phyloP scores from a whole-genome alignment of 2,329 filamentous ascomycete species.

The Hymenoscyphus linearis region DNA sequence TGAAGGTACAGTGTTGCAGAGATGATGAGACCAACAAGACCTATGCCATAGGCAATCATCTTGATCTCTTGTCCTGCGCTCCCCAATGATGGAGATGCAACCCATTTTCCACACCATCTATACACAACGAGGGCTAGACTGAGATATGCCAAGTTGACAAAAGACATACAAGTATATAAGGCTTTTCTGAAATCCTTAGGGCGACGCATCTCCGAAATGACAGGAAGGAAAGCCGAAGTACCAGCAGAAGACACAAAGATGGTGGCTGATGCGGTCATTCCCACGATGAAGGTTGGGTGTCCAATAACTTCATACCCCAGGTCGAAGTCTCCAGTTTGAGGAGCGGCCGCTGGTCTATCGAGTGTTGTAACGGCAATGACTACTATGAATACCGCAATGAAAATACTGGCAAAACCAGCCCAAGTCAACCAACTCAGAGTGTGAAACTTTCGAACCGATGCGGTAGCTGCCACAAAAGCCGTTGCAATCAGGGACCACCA shows the following conservation, averaged over 20 bases:
- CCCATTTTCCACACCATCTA: slow-evolving; percentile 56
- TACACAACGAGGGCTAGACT: slow-evolving; percentile 50
- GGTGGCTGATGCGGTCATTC: slow-evolving; percentile 51
- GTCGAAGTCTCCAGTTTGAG: slow-evolving; percentile 52
- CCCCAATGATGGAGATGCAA: slow-evolving; percentile 56
- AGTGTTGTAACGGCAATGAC: slow-evolving; percentile 51
- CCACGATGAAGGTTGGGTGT: slow-evolving; percentile 51
- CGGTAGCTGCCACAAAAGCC: slow-evolving; percentile 42
- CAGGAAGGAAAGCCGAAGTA: slow-evolving; percentile 56
- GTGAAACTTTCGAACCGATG: slow-evolving; percentile 52
- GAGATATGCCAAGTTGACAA: slow-evolving; percentile 53
- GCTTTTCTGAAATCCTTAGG: slow-evolving; percentile 57
- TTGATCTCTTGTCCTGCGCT: slow-evolving; percentile 55
- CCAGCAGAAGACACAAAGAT: slow-evolving; percentile 57
- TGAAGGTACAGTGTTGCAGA: slow-evolving; percentile 39
- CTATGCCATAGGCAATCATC: slow-evolving; percentile 57
- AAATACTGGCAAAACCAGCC: slow-evolving; percentile 54
- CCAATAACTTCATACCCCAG: slow-evolving; percentile 53
- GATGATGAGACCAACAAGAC: slow-evolving; percentile 48
- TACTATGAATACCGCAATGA: slow-evolving; percentile 49
- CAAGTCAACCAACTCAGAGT: slow-evolving; percentile 59
- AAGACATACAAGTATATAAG: slow-evolving; percentile 51
- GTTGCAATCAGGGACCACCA: slow-evolving; percentile 51
- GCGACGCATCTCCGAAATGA: slow-evolving; percentile 60
- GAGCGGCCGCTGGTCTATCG: slow-evolving; percentile 55